Conservation (phyloP, 129 eudicot species). For the Calendula officinalis region DNA sequence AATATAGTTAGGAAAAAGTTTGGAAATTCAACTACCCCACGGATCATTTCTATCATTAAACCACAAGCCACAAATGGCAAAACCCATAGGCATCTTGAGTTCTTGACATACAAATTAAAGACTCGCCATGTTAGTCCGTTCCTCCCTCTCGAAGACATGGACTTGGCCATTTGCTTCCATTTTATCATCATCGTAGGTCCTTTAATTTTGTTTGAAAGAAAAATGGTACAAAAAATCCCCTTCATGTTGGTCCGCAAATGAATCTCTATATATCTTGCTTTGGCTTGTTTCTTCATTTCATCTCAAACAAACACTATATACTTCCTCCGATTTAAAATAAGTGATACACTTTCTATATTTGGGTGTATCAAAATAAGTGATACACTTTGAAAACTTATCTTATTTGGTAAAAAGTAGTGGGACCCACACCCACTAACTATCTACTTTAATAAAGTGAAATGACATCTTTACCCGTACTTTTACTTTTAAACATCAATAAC, state of each 20-base stretch:
- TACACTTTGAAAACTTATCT: too few species aligned
- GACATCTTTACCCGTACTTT: too few species aligned
- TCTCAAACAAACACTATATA: too few species aligned
- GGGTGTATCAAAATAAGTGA: too few species aligned
- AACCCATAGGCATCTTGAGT: not conserved
- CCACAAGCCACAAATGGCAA: conserved; percentile 12
- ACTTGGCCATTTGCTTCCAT: conserved; percentile 29
- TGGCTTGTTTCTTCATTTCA: not conserved
- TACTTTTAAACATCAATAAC: too few species aligned
- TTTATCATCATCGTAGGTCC: conserved; percentile 19
- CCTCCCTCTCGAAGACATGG: conserved; percentile 20
- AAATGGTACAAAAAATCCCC: conserved; percentile 8
- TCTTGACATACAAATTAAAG: conserved; percentile 2
- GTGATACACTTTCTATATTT: too few species aligned
- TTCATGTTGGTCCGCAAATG: conserved; percentile 14
- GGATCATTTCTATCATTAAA: not conserved
- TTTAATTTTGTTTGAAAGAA: not conserved
- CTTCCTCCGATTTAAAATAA: too few species aligned
- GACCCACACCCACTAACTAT: too few species aligned
- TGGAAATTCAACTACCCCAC: not conserved
- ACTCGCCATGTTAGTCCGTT: conserved; percentile 28
- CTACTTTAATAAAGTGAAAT: too few species aligned
- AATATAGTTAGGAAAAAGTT: not conserved
- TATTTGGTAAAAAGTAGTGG: too few species aligned
- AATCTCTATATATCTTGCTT: conserved; percentile 9